phyloP scores from a whole-genome alignment of 225 moss, liverwort and hornwort genomes.

The Pleurozium schreberi region DNA sequence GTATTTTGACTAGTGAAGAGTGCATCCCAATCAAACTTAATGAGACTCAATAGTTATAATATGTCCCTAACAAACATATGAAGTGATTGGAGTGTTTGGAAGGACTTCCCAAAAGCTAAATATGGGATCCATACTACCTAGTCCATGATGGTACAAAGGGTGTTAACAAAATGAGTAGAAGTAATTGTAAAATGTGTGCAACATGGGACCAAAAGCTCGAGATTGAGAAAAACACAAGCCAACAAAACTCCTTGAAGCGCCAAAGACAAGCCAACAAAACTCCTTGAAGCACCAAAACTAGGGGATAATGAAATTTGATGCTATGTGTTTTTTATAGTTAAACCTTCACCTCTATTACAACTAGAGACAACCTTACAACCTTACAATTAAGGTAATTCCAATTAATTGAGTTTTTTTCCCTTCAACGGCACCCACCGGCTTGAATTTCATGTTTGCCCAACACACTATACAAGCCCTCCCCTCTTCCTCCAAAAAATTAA shows the following conservation, averaged over 20 bases:
- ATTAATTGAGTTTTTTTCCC: neutral
- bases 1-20: neutral
- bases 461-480: neutral
- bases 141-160: neutral
- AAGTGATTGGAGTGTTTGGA: accelerated
- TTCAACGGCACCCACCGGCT: neutral
- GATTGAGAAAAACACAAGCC: too few relatives aligned
- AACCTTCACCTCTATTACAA: too few relatives aligned
- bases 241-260: too few relatives aligned
- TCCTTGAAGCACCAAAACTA: too few relatives aligned
- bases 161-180: neutral
- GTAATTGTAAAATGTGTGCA: too few relatives aligned
- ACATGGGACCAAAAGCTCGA: too few relatives aligned
- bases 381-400: too few relatives aligned
- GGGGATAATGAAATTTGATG: too few relatives aligned
- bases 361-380: too few relatives aligned
- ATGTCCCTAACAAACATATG: neutral
- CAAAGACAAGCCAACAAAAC: too few relatives aligned
- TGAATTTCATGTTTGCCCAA: neutral
- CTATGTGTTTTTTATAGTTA: too few relatives aligned
- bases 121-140: neutral
- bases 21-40: neutral
- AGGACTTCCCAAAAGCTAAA: neutral
- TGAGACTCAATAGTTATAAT: neutral
- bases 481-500: too few relatives aligned